Conservation (phyloP, 2,329 filamentous ascomycete genomes). For the Penicillium glabrum region DNA sequence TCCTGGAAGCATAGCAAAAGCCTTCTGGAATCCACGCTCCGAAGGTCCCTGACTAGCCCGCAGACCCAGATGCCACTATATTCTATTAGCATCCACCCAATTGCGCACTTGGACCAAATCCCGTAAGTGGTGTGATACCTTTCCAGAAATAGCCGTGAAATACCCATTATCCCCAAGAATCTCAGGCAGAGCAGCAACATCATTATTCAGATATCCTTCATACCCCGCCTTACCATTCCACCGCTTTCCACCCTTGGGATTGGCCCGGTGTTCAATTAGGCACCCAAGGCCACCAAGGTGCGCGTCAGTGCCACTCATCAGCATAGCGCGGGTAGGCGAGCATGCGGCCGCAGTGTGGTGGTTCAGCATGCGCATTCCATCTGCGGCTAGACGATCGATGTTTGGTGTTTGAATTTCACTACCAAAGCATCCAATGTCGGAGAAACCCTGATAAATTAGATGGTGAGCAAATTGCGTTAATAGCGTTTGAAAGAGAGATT, state of each 20-base stretch:
- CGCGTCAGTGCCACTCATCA: constrained; percentile 29
- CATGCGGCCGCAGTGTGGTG: constrained; percentile 31
- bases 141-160: constrained; percentile 5
- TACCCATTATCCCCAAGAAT: constrained; percentile 9
- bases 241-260: constrained; percentile 1
- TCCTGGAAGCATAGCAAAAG: constrained; percentile 26
- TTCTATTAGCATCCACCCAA: constrained; percentile 14
- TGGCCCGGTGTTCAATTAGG: neutral
- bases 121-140: constrained; percentile 5
- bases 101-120: constrained; percentile 18
- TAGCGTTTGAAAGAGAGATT: neutral
- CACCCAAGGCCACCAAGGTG: constrained; percentile 8
- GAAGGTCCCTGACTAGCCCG: constrained; percentile 23
- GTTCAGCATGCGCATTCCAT: constrained; percentile 15
- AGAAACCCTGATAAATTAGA: constrained; percentile 40
- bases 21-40: constrained; percentile 29
- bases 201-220: constrained; percentile 10
- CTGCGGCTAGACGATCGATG: constrained; percentile 48
- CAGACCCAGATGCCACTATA: constrained; percentile 32
- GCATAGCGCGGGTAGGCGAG: constrained; percentile 33
- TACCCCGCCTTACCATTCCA: constrained; percentile 7
- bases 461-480: no score
- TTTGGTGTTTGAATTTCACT: constrained; percentile 57
- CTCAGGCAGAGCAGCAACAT: constrained; percentile 6
- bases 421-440: constrained; percentile 55